Evolutionary conservation across 2,329 filamentous ascomycete species (phyloP).

Genomic region (Aspergillus tubingensis): DNA sequence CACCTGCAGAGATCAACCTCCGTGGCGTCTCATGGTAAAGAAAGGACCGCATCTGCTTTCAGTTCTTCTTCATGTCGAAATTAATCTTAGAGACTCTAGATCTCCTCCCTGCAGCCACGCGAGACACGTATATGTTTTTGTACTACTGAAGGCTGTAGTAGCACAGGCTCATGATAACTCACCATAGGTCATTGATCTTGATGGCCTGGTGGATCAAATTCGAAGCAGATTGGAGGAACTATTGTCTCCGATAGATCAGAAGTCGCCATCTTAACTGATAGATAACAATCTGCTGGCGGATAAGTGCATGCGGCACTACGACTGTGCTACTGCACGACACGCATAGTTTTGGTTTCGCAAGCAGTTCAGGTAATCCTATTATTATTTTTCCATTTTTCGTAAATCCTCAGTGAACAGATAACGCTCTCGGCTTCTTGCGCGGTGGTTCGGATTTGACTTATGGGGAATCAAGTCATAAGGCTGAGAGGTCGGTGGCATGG

Average conservation of each 20-base stretch:
- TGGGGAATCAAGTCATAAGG: not conserved
- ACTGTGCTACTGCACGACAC: not conserved
- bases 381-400: not conserved
- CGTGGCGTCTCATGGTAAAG: not conserved
- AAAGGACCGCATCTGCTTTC: not conserved
- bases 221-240: not conserved
- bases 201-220: not conserved
- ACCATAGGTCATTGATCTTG: not conserved
- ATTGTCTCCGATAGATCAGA: not conserved
- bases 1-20: constrained; percentile 1
- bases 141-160: not conserved
- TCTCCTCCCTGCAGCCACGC: not conserved
- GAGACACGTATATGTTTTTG: not conserved
- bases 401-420: not conserved
- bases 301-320: not conserved
- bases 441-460: not conserved
- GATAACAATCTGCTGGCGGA: not conserved
- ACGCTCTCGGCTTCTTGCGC: not conserved
- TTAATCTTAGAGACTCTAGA: not conserved
- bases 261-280: not conserved
- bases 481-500: not conserved
- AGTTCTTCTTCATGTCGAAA: too few species aligned
- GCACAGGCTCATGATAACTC: not conserved
- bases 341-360: not conserved
- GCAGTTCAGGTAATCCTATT: not conserved